phyloP scores from a whole-genome alignment of 2,329 filamentous ascomycete genomes.

The Didymella lethalis region DNA sequence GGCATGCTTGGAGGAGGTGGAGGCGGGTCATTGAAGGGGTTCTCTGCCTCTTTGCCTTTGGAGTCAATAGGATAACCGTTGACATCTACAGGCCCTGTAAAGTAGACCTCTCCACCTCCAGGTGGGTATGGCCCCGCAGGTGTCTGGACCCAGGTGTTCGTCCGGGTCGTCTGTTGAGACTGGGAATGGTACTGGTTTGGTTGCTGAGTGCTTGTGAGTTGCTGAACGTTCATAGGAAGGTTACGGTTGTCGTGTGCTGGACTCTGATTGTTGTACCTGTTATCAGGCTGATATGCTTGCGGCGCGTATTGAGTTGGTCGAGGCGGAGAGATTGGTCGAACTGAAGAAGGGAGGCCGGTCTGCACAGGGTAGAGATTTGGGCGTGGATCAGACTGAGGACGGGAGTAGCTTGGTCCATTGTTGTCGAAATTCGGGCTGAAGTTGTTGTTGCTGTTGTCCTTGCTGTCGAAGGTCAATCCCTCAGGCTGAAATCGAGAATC shows the following conservation, averaged over 20 bases:
- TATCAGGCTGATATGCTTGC: conserved; percentile 18
- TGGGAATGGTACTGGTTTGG: conserved; percentile 20
- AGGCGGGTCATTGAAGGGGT: conserved; percentile 29
- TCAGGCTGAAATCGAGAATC: conserved; percentile 42
- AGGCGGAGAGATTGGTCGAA: conserved; percentile 27
- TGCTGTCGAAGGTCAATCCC: conserved; percentile 38
- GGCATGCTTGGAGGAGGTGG: conserved; percentile 26
- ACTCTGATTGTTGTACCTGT: conserved; percentile 12
- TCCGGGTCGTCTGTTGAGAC: conserved; percentile 37
- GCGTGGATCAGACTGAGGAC: conserved; percentile 23
- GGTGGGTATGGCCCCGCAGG: conserved; percentile 32
- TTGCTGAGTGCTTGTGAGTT: conserved; percentile 19
- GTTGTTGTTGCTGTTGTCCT: conserved; percentile 25
- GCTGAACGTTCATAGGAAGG: conserved; percentile 22
- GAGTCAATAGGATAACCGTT: conserved; percentile 40
- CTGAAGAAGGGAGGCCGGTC: conserved; percentile 22
- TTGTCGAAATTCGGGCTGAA: conserved; percentile 36
- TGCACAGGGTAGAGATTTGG: conserved; percentile 26
- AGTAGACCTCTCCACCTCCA: conserved; percentile 28
- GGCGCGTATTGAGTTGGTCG: conserved; percentile 27
- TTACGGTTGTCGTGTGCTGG: conserved; percentile 17
- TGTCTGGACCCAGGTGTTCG: conserved; percentile 43
- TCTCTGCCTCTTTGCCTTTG: conserved; percentile 34
- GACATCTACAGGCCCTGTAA: conserved; percentile 30
- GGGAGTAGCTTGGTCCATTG: conserved; percentile 22